Evolutionary conservation across 108 stramenopile species (phyloP).

Genomic region (Cylindrotheca fusiformis): DNA sequence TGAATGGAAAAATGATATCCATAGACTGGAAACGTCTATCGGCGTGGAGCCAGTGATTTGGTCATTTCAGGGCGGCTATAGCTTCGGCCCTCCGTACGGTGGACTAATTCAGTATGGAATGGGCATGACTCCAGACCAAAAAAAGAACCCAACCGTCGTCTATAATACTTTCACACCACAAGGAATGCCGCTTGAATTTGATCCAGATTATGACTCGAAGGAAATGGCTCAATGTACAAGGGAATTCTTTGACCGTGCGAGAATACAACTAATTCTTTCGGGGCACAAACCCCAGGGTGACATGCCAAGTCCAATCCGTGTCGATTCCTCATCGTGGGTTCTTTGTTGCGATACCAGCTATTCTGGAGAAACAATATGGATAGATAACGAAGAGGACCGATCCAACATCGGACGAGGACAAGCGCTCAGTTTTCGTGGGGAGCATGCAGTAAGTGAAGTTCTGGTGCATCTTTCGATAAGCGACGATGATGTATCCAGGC

Average conservation of each 20-base stretch:
- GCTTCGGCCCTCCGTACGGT: slow-evolving; percentile 38
- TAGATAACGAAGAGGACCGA: slow-evolving; percentile 15
- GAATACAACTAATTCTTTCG: slow-evolving; percentile 49
- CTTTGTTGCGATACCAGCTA: slow-evolving; percentile 76
- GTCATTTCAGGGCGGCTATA: slow-evolving; percentile 67
- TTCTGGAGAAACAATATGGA: slow-evolving; percentile 69
- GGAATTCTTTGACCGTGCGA: slow-evolving; percentile 46
- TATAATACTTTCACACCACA: slow-evolving; percentile 65
- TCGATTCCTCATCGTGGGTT: slow-evolving; percentile 44
- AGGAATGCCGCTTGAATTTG: slow-evolving; percentile 63
- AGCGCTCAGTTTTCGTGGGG: slow-evolving; percentile 42
- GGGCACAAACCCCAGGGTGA: slow-evolving; percentile 88
- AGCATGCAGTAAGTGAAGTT: slow-evolving; percentile 54
- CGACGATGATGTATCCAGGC: slow-evolving; percentile 1
- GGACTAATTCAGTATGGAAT: slow-evolving; percentile 77
- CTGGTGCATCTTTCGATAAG: slow-evolving; percentile 37
- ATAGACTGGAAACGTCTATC: slow-evolving; percentile 7
- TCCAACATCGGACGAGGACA: slow-evolving; percentile 38
- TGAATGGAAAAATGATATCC: slow-evolving; percentile 51
- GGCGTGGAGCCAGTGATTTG: slow-evolving; percentile 32
- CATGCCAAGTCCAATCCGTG: slow-evolving; percentile 66
- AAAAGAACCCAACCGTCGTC: slow-evolving; percentile 66
- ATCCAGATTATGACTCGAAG: slow-evolving; percentile 22
- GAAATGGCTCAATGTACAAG: slow-evolving; percentile 27
- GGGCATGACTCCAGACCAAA: slow-evolving; percentile 61